Conservation (phyloP, 2,329 filamentous ascomycete species). For the Talaromyces sp. region DNA sequence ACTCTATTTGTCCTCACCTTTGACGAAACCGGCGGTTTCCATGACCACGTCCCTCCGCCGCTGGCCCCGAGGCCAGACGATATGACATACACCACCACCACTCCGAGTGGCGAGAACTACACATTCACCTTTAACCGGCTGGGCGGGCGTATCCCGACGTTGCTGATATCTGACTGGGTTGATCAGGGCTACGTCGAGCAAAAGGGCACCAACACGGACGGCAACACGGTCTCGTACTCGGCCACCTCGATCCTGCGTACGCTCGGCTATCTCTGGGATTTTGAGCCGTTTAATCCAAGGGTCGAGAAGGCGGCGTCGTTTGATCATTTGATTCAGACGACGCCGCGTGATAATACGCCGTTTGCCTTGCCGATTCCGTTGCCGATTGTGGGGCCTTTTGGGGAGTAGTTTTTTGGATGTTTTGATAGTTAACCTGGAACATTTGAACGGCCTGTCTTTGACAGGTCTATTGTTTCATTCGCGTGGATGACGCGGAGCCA, state of each 20-base stretch:
- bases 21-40: slow-evolving; percentile 46
- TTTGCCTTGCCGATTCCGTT: background rate
- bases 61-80: slow-evolving; percentile 36
- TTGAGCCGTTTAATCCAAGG: slow-evolving; percentile 34
- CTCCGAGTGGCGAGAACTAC: slow-evolving; percentile 29
- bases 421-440: background rate
- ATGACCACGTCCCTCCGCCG: slow-evolving; percentile 43
- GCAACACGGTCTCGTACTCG: slow-evolving; percentile 38
- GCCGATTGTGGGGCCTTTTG: background rate
- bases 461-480: background rate
- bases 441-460: background rate
- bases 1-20: slow-evolving; percentile 46
- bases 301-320: slow-evolving; percentile 37
- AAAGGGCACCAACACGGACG: slow-evolving; percentile 23
- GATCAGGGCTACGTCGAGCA: slow-evolving; percentile 36
- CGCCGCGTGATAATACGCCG: slow-evolving; percentile 11
- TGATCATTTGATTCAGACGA: slow-evolving; percentile 22
- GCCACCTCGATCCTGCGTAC: slow-evolving; percentile 42
- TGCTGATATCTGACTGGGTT: slow-evolving; percentile 43
- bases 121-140: slow-evolving; percentile 39
- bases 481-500: too few species aligned
- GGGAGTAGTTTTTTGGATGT: background rate
- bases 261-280: slow-evolving; percentile 39
- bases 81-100: slow-evolving; percentile 22
- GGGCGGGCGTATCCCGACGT: slow-evolving; percentile 40